phyloP scores from a whole-genome alignment of 2,329 filamentous ascomycete species.

The Aspergillus ibericus region DNA sequence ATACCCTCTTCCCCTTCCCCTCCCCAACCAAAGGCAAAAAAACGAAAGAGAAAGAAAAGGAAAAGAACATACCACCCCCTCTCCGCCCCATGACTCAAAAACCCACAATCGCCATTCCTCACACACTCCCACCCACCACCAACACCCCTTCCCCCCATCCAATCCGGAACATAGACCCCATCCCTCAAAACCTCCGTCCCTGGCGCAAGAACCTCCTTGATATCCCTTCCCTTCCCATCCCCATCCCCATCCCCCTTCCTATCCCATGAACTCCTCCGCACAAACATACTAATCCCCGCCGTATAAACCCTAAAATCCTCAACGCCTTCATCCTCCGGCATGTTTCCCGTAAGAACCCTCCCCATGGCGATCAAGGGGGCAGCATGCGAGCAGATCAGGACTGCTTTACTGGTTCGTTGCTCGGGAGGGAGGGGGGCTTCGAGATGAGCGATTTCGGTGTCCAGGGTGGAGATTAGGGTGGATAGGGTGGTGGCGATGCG shows the following conservation, averaged over 20 bases:
- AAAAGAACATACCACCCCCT: conserved; percentile 71
- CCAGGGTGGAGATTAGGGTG: conserved; percentile 42
- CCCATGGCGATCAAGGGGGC: conserved; percentile 86
- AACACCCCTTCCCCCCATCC: conserved; percentile 63
- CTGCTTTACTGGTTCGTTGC: conserved; percentile 55
- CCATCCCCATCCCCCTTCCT: conserved; percentile 15
- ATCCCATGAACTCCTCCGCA: conserved; percentile 42
- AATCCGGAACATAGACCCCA: conserved; percentile 40
- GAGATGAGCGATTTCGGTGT: not conserved
- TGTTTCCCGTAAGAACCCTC: conserved; percentile 72
- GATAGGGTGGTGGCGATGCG: conserved; percentile 70
- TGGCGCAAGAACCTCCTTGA: conserved; percentile 22
- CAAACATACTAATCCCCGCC: conserved; percentile 73
- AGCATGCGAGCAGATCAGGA: conserved; percentile 86
- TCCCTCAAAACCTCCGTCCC: conserved; percentile 31
- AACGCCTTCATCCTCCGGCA: conserved; percentile 68
- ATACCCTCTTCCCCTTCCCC: not conserved
- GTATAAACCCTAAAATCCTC: conserved; percentile 87
- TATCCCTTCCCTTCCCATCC: conserved; percentile 28
- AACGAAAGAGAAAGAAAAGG: conserved; percentile 23
- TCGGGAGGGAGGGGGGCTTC: conserved; percentile 50
- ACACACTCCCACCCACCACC: conserved; percentile 78
- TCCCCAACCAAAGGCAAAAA: not conserved
- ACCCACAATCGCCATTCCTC: conserved; percentile 80
- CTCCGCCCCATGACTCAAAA: conserved; percentile 76